Conservation (phyloP, 1,284 basidiomycete species). For the Hortiboletus rubellus region DNA sequence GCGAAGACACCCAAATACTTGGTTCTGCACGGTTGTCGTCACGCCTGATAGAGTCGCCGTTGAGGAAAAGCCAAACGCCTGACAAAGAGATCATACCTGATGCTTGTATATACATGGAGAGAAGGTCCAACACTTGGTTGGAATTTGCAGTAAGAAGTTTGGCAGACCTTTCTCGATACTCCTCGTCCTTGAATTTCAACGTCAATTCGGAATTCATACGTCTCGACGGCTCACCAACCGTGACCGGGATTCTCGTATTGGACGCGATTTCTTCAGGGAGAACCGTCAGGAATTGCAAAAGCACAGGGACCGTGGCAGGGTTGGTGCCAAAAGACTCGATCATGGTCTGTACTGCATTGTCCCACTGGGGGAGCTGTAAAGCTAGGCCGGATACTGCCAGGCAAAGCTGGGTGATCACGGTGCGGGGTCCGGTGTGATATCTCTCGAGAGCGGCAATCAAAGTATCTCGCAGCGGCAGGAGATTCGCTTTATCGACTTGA, state of each 20-base stretch:
- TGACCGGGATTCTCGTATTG: conserved; percentile 88
- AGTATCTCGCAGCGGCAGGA: conserved; percentile 84
- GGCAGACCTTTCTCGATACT: conserved; percentile 67
- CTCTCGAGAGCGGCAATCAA: conserved; percentile 74
- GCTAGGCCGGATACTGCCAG: conserved; percentile 90
- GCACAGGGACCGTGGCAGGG: conserved; percentile 77
- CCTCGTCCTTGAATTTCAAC: conserved; percentile 61
- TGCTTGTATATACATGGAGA: conserved; percentile 91
- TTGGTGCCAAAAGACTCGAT: conserved; percentile 86
- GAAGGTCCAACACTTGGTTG: conserved; percentile 71
- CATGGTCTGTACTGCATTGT: conserved; percentile 77
- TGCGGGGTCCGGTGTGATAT: conserved; percentile 76
- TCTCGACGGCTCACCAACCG: conserved; percentile 52
- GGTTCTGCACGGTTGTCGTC: conserved; percentile 77
- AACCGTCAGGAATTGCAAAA: conserved; percentile 90
- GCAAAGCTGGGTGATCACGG: conserved; percentile 88
- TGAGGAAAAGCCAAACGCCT: neutral
- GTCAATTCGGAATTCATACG: conserved; percentile 4
- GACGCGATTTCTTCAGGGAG: conserved; percentile 88
- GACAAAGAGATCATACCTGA: conserved; percentile 54
- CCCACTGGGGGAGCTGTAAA: conserved; percentile 90
- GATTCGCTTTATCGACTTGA: conserved; percentile 76
- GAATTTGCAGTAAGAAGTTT: conserved; percentile 74
- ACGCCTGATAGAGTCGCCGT: conserved; percentile 57
- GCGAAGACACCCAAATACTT: conserved; percentile 86